Evolutionary conservation across 2,329 filamentous ascomycete species (phyloP), one percentile per base, ranked within the genome.

Genomic region (Karstenula rhodostoma): DNA sequence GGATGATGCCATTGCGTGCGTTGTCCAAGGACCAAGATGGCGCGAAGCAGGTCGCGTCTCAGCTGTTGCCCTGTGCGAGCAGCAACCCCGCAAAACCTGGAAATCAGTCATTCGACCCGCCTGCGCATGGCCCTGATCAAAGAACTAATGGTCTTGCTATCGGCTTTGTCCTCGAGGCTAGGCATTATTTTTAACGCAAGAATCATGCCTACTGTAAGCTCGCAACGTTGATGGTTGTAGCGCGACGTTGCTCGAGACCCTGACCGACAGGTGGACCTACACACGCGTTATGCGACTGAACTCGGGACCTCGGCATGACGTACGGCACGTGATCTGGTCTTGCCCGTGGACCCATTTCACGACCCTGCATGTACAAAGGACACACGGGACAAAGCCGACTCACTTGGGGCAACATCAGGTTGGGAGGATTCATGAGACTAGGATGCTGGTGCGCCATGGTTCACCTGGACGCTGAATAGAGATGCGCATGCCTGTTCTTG

Each of bases 1-100:
- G 56, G 52, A 64, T 67, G 60, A 62, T 65, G 61, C 59, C 65
- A 67, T 67, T 56, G 43, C 56, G 50, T 57, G 57, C 55, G 49
- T 42, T 50, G 51, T 32, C 59, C 50, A 48, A 56, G 50, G 51
- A 25, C 25, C 23, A 52, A 44, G 42, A 19, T 22, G 6, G 19
- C 29, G 48, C 57, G 60, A 64, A 35, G 61, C 65, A 55, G 25
- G 40, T 60, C 58, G 56, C 53, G 63, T 66, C 55, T 64, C 65
- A 62, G 59, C 58, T 49, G 58, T 60, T 56, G 49, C 44, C 51
- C 51, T 54, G 51, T 54, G 51, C 51, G 51, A 44, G 51, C 51
- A 37, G 12, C 29, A 32, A 32, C 23, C 37, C 27, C 13, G 23
- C 49, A 57, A 65, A 65, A 65, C 62, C 58, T 65, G 60, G 60